These are phyloP conservation scores for Clitopilus passeckerianus DNA, from an alignment of 768 basidiomycete genomes.

Conservation along the genomic window DNA sequence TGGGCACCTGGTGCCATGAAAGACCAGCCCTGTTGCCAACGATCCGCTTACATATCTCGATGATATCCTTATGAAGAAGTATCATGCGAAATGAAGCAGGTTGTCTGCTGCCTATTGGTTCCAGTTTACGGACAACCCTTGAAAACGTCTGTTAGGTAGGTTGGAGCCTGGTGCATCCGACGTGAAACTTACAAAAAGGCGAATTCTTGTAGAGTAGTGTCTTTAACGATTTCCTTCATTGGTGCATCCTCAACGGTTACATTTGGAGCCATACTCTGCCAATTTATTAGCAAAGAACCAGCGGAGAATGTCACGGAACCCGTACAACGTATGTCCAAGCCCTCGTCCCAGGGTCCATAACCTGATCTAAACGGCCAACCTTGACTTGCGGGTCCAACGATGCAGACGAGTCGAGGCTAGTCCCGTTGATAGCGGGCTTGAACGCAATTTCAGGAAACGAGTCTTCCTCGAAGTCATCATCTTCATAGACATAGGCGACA, in stretches of 20 bases:
- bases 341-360: not conserved
- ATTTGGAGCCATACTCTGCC: not conserved
- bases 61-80: not conserved
- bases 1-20: not conserved
- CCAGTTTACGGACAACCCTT: not conserved
- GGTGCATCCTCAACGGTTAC: not conserved
- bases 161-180: not conserved
- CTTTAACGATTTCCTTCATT: not conserved
- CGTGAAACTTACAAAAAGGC: not conserved
- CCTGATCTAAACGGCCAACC: not conserved
- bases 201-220: not conserved
- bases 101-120: not conserved
- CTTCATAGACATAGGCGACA: too few species aligned
- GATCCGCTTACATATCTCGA: not conserved
- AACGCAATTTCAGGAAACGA: not conserved
- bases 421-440: not conserved
- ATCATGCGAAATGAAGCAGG: not conserved
- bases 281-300: not conserved
- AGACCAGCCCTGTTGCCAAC: not conserved
- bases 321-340: not conserved
- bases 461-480: too few species aligned
- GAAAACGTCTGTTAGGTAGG: not conserved
- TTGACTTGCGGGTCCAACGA: not conserved
- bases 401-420: not conserved
- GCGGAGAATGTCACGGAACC: not conserved